Percentiles rank a stretch among this genome's conserved stretches.
phyloP scores from a whole-genome alignment of 2,329 filamentous ascomycete species.

The Oidium heveae region DNA sequence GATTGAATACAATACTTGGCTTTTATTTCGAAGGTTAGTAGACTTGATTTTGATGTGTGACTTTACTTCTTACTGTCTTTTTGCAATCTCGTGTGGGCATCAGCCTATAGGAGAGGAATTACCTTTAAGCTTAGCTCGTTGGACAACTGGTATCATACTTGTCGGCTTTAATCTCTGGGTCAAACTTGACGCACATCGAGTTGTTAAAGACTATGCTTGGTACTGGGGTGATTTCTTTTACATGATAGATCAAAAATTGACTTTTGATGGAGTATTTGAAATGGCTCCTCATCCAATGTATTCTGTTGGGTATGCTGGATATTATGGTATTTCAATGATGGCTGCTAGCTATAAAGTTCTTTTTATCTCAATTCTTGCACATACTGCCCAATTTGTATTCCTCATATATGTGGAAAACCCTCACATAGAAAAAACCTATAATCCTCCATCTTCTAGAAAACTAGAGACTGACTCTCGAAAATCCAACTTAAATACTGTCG shows the following conservation, averaged over 20 bases:
- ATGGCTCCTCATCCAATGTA: slow-evolving; percentile 99
- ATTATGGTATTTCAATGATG: slow-evolving; percentile 96
- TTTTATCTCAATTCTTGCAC: slow-evolving; percentile 86
- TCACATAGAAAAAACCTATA: slow-evolving; percentile 96
- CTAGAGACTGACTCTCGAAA: slow-evolving; percentile 14
- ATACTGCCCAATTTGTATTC: slow-evolving; percentile 85
- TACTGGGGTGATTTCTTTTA: slow-evolving; percentile 99
- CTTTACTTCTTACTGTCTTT: slow-evolving; percentile 89
- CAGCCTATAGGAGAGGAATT: slow-evolving; percentile 47
- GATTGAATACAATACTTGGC: slow-evolving; percentile 97
- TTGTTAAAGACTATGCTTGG: slow-evolving; percentile 98
- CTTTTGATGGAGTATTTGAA: slow-evolving; percentile 96
- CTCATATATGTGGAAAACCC: slow-evolving; percentile 81
- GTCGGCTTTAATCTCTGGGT: slow-evolving; percentile 96
- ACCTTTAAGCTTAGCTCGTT: slow-evolving; percentile 45
- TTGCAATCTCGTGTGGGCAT: slow-evolving; percentile 68
- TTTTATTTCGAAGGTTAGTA: slow-evolving; percentile 83
- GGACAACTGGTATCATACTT: slow-evolving; percentile 51
- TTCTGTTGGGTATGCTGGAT: slow-evolving; percentile 90
- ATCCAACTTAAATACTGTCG: slow-evolving; percentile 14
- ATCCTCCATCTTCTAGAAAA: slow-evolving; percentile 52
- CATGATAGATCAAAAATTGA: slow-evolving; percentile 89
- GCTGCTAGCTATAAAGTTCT: slow-evolving; percentile 93
- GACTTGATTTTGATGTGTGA: slow-evolving; percentile 98
- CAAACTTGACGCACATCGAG: slow-evolving; percentile 87